Evolutionary conservation across 1,284 basidiomycete species (phyloP), one percentile per base, ranked within the genome.

Genomic region (Melanopsichium pennsylvanicum): DNA sequence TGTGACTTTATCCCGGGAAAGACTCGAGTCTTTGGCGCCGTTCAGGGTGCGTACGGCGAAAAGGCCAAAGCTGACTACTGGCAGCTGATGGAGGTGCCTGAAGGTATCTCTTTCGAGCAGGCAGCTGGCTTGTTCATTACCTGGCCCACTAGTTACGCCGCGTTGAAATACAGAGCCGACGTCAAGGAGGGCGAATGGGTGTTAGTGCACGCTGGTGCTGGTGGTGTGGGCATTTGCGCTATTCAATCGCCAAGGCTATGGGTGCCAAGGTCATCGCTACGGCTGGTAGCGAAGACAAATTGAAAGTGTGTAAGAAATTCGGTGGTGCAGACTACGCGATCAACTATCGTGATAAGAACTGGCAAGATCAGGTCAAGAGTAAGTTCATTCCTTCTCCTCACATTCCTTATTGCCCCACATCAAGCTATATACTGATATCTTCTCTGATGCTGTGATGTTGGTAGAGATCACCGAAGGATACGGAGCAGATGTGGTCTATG

Each of bases 21-120:
- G 89, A 96, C 80, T n/a, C 84, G 91, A 47, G 91, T 98, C 0
- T 95, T 97, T 76, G 95, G 95, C 5, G 87, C 86, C n/a, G 85
- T 84, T 0, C 88, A 91, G 76, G 95, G 92, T 7, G 84, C 89
- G 12, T 92, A 88, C 79, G 90, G 88, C 8, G 92, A 95, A 69
- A 55, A 71, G 45, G 61, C 64, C 29, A 61, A 57, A 22, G 74
- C 73, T 2, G 62, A 76, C 39, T 68, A 51, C 52, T 62, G 50
- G 86, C 85, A 76, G 18, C 76, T 89, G 22, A 72, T 87, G n/a
- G 84, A 85, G 11, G 84, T 92, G 6, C 90, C 90, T 0, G 81
- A 85, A 12, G 85, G 84, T 29, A 85, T 92, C 81, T 84, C 83
- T 15, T 87, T 86, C 48, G 89, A 90, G 68, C 86, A 90, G 76